phyloP scores from a whole-genome alignment of 2,329 filamentous ascomycete species.

The Chaetomium sp. region DNA sequence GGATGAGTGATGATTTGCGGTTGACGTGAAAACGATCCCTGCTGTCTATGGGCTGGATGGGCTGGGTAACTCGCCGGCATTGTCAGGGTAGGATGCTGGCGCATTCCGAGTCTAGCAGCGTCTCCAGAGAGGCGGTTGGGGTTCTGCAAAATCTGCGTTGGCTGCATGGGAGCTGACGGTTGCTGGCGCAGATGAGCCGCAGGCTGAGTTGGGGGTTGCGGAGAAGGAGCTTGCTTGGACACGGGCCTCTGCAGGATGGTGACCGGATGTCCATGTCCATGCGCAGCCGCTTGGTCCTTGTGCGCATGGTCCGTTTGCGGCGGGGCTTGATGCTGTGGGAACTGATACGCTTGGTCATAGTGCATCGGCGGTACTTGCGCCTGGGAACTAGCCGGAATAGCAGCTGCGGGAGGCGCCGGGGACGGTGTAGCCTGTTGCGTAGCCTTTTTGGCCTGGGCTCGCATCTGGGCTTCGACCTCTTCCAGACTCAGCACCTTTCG shows the following conservation, averaged over 20 bases:
- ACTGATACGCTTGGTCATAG: constrained; percentile 33
- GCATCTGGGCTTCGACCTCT: constrained; percentile 94
- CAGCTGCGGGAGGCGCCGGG: constrained; percentile 20
- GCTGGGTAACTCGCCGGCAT: constrained; percentile 35
- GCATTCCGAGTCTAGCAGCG: constrained; percentile 42
- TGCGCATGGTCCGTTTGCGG: constrained; percentile 25
- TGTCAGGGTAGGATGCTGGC: constrained; percentile 38
- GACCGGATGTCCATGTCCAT: constrained; percentile 52
- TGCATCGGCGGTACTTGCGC: constrained; percentile 38
- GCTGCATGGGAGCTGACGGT: constrained; percentile 51
- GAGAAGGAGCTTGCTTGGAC: constrained; percentile 45
- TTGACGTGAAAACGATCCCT: constrained; percentile 62
- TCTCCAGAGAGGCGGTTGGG: constrained; percentile 66
- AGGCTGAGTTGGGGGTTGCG: constrained; percentile 40
- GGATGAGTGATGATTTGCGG: constrained; percentile 60
- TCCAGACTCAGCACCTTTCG: constrained; percentile 94
- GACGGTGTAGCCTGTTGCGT: constrained; percentile 43
- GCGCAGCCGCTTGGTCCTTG: constrained; percentile 35
- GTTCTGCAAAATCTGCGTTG: constrained; percentile 79
- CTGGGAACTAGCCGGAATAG: constrained; percentile 33
- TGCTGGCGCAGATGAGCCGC: constrained; percentile 35
- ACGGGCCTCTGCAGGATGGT: constrained; percentile 59
- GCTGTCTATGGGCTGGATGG: constrained; percentile 44
- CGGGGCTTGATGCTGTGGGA: constrained; percentile 30
- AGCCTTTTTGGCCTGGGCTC: constrained; percentile 63